Evolutionary conservation across 768 basidiomycete genomes (phyloP).

Genomic region (Rhodotorula toruloides): DNA sequence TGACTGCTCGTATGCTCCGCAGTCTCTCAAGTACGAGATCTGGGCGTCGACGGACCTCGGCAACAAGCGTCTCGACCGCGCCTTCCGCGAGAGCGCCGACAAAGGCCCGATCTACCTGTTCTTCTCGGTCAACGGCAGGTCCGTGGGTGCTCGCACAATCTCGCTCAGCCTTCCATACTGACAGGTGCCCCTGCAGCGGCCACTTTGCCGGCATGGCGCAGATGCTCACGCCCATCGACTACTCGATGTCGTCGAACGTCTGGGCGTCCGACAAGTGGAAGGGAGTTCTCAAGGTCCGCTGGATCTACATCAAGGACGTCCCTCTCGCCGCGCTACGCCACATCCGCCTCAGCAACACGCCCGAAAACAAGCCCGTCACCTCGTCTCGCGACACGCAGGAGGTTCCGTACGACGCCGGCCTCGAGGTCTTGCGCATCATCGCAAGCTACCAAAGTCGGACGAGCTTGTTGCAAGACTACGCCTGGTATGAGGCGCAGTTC

Average conservation of each 20-base stretch:
- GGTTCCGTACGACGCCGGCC: constrained; percentile 87
- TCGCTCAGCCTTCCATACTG: neutral
- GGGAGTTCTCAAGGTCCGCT: constrained; percentile 94
- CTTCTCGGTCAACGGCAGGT: constrained; percentile 94
- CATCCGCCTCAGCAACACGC: constrained; percentile 90
- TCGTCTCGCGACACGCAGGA: constrained; percentile 98
- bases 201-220: constrained; percentile 99
- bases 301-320: constrained; percentile 93
- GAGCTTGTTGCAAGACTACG: constrained; percentile 32
- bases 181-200: constrained; percentile 54
- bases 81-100: constrained; percentile 88
- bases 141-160: constrained; percentile 9
- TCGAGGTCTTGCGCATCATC: constrained; percentile 95
- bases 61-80: constrained; percentile 93
- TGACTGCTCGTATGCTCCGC: too few relatives aligned
- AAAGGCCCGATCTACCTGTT: constrained; percentile 94
- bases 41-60: constrained; percentile 54
- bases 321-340: constrained; percentile 65
- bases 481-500: constrained; percentile 23
- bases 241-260: constrained; percentile 86
- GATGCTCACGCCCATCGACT: constrained; percentile 94
- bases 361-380: constrained; percentile 96
- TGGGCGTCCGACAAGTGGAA: constrained; percentile 99
- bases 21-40: constrained; percentile 41
- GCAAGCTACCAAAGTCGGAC: constrained; percentile 87